A percentile compares a stretch with the other conserved stretches of the same genome.
Evolutionary conservation across 106 monocot genomes (phyloP).

Genomic region (Triglochin maritima): DNA sequence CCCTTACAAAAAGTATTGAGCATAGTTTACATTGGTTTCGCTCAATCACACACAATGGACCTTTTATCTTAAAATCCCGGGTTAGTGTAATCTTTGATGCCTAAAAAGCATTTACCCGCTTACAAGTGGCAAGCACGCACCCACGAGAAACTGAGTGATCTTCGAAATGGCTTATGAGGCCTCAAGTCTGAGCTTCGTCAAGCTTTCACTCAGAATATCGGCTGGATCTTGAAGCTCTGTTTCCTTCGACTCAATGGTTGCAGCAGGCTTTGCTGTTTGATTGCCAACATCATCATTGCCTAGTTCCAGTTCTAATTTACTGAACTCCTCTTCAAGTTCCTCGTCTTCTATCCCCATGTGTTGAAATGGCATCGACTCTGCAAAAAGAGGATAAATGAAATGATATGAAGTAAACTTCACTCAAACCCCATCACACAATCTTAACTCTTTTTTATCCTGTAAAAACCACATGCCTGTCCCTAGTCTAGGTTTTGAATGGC

Average conservation of each 20-base stretch:
- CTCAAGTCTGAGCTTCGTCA: constrained; percentile 48
- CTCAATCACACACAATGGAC: no score
- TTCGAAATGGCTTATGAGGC: constrained; percentile 23
- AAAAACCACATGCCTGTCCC: neutral
- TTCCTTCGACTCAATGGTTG: neutral
- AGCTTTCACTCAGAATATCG: constrained; percentile 26
- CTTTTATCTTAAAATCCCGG: no score
- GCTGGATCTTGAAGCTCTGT: constrained; percentile 8
- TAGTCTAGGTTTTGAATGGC: neutral
- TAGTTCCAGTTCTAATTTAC: constrained; percentile 46
- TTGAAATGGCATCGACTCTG: constrained; percentile 38
- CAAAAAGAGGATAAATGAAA: constrained; percentile 4
- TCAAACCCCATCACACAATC: neutral
- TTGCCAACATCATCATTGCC: constrained; percentile 14
- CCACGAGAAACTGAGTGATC: no score
- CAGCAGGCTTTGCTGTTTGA: constrained; percentile 1
- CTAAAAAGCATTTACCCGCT: no score
- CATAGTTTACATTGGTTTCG: no score
- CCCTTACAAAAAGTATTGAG: no score
- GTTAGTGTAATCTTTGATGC: no score
- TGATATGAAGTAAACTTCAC: neutral
- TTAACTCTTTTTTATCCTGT: neutral
- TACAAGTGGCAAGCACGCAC: no score
- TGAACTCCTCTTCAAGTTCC: constrained; percentile 63
- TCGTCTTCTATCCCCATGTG: constrained; percentile 39